Conservation (phyloP, 75 land plant species). For the Sequoiadendron giganteum region DNA sequence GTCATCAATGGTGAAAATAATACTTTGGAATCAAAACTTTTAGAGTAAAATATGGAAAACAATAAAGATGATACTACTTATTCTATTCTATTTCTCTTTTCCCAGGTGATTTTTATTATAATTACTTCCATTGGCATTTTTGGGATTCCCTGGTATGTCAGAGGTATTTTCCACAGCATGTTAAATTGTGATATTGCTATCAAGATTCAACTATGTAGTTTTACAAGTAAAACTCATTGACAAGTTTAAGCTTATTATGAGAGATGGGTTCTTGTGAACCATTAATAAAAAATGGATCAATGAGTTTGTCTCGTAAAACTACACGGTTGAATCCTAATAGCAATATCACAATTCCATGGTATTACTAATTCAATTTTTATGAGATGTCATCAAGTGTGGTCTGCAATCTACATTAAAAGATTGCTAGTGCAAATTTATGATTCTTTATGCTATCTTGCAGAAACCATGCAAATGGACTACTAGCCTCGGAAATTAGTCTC, state of each 20-base stretch:
- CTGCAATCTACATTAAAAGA: not conserved
- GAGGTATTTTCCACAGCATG: too few relatives aligned
- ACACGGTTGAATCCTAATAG: too few relatives aligned
- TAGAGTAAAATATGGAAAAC: not conserved
- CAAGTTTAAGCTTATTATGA: too few relatives aligned
- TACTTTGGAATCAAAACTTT: not conserved
- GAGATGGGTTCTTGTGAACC: too few relatives aligned
- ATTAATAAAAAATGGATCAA: too few relatives aligned
- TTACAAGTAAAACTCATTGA: too few relatives aligned
- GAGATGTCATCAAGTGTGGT: not conserved
- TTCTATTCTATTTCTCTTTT: not conserved
- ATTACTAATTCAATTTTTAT: not conserved
- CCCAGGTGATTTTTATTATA: not conserved
- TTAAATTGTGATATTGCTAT: too few relatives aligned
- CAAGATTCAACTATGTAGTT: too few relatives aligned
- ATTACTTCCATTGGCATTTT: not conserved
- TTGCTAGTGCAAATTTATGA: too few relatives aligned
- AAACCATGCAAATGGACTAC: not conserved
- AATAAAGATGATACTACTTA: not conserved
- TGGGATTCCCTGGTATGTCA: too few relatives aligned
- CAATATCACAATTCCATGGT: not conserved
- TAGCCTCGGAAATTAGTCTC: not conserved
- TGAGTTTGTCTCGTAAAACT: too few relatives aligned
- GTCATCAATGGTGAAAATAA: not conserved
- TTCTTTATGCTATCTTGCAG: not conserved